A percentile compares a stretch with the other conserved stretches of the same genome.
phyloP scores from a whole-genome alignment of 2,329 filamentous ascomycete species.

The Fusarium sp. region DNA sequence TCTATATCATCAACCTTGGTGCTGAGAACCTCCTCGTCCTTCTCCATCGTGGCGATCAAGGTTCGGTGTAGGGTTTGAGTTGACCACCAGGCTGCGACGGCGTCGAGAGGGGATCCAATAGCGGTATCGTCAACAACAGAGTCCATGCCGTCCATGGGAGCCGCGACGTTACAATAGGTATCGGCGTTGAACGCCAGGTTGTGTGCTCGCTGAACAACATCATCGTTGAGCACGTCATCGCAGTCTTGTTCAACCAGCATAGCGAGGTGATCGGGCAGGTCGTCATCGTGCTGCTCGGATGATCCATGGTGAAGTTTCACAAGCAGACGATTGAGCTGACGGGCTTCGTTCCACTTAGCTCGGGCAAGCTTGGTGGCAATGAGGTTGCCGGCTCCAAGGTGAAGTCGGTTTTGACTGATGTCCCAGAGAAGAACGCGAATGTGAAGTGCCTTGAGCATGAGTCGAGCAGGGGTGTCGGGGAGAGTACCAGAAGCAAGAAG shows the following conservation, averaged over 20 bases:
- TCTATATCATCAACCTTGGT: constrained; percentile 64
- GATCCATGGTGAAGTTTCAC: constrained; percentile 57
- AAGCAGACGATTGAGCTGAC: constrained; percentile 69
- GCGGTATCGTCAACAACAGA: constrained; percentile 86
- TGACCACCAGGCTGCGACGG: constrained; percentile 92
- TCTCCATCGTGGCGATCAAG: constrained; percentile 73
- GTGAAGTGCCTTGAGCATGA: constrained; percentile 94
- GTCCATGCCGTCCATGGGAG: constrained; percentile 80
- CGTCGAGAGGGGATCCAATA: constrained; percentile 88
- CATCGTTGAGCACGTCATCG: constrained; percentile 82
- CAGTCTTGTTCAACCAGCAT: constrained; percentile 82
- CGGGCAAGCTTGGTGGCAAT: constrained; percentile 80
- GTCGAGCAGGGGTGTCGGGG: constrained; percentile 81
- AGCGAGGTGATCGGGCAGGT: constrained; percentile 80
- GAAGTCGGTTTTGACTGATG: constrained; percentile 73
- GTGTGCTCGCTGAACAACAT: constrained; percentile 85
- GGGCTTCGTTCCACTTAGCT: constrained; percentile 85
- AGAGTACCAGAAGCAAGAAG: constrained; percentile 89
- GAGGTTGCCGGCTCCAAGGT: constrained; percentile 74
- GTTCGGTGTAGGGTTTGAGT: constrained; percentile 78
- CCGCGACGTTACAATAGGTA: constrained; percentile 74
- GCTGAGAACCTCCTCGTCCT: constrained; percentile 54
- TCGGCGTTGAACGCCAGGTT: constrained; percentile 90
- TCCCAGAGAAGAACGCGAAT: constrained; percentile 92
- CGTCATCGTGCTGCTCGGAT: constrained; percentile 65